phyloP scores from a whole-genome alignment of 106 monocot species.

The Dioscorea alata region DNA sequence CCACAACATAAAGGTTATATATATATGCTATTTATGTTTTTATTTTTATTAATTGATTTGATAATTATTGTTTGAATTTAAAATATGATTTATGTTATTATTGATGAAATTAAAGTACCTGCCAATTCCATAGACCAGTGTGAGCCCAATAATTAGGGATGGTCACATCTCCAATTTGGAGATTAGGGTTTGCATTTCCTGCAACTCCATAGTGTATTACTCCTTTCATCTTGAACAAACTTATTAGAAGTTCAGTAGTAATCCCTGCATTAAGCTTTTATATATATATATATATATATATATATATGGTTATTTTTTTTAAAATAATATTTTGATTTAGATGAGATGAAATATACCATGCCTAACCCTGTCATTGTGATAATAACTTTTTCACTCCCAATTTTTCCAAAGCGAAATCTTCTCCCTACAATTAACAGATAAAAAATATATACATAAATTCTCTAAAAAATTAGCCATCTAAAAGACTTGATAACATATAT shows the following conservation, averaged over 20 bases:
- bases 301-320: no score
- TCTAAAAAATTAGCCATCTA: no score
- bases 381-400: constrained; percentile 33
- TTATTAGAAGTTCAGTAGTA: constrained; percentile 39
- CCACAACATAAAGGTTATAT: no score
- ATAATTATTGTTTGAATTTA: no score
- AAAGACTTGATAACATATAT: not conserved
- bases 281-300: not conserved
- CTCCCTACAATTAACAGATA: constrained; percentile 17
- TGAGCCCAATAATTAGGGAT: constrained; percentile 49
- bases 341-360: constrained; percentile 33
- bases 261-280: constrained; percentile 54
- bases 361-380: constrained; percentile 59
- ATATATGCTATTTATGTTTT: no score
- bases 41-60: no score
- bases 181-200: constrained; percentile 42
- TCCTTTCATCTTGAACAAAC: constrained; percentile 40
- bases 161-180: constrained; percentile 52
- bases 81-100: no score
- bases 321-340: not conserved
- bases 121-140: constrained; percentile 50
- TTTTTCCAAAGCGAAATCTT: constrained; percentile 39
- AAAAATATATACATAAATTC: not conserved
- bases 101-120: constrained; percentile 24
- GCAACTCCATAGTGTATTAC: constrained; percentile 54